Conservation (phyloP, 169 alveolate genomes). For the Besnoitia besnoiti region DNA sequence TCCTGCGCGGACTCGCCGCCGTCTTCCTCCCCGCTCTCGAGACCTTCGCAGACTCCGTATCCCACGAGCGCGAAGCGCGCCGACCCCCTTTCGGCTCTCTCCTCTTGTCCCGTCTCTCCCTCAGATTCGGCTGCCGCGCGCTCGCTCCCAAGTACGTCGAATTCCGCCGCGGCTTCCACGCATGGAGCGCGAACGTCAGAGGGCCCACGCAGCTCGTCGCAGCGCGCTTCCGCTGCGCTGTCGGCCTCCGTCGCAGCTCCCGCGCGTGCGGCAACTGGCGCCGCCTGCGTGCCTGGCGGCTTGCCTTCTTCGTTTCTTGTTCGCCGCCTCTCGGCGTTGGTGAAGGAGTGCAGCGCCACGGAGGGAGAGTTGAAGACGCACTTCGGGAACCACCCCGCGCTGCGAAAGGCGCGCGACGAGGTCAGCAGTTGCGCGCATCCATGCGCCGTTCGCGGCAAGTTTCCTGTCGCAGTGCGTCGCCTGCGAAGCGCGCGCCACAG, state of each 20-base stretch:
- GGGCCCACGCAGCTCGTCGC: too few species aligned
- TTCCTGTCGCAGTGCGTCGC: too few species aligned
- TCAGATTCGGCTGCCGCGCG: not conserved
- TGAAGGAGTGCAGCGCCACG: not conserved
- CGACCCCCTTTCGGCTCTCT: not conserved
- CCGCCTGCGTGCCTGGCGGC: too few species aligned
- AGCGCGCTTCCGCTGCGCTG: not conserved
- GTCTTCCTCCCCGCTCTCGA: not conserved
- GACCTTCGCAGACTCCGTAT: not conserved
- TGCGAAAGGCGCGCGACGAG: constrained; percentile 9
- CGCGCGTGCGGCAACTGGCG: too few species aligned
- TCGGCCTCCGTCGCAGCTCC: too few species aligned
- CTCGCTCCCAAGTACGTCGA: too few species aligned
- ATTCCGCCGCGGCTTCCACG: too few species aligned
- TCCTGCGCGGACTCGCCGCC: not conserved
- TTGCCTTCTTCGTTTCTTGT: not conserved
- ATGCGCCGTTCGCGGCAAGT: too few species aligned
- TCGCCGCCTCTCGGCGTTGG: not conserved
- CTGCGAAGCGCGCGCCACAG: too few species aligned
- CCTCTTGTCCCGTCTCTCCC: not conserved
- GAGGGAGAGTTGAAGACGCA: not conserved
- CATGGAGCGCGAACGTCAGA: too few species aligned
- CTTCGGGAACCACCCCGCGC: not conserved
- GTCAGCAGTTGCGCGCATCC: not conserved
- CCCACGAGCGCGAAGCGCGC: not conserved